These are phyloP conservation scores for Allium cepa DNA, from an alignment of 106 monocot species.

Conservation along the genomic window DNA sequence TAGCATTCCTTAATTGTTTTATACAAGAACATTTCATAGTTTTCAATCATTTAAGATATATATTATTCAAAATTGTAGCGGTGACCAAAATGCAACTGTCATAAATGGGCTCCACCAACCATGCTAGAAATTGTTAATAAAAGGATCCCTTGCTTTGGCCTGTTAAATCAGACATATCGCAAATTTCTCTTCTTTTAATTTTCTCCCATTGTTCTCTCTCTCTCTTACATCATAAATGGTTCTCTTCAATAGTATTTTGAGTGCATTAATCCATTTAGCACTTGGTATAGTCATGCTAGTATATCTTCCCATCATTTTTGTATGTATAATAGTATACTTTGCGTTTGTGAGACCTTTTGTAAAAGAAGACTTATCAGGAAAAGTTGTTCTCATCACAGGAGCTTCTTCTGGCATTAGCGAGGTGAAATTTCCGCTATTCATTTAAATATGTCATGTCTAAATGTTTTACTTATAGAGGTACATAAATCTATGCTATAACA, in stretches of 20 bases:
- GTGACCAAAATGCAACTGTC: background rate
- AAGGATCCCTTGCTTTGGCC: background rate
- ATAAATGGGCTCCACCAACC: background rate
- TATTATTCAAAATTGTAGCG: background rate
- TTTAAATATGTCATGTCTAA: too few species aligned
- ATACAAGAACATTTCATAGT: too few species aligned
- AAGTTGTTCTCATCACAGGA: slow-evolving; percentile 77
- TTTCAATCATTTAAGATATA: background rate
- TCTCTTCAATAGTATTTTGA: slow-evolving; percentile 20
- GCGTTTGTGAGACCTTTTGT: slow-evolving; percentile 38
- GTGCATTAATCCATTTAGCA: slow-evolving; percentile 30
- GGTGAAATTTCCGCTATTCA: slow-evolving; percentile 21
- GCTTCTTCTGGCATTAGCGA: slow-evolving; percentile 90
- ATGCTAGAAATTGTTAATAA: background rate
- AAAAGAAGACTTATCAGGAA: slow-evolving; percentile 35
- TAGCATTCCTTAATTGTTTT: too few species aligned
- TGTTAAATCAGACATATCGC: background rate
- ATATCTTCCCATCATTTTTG: slow-evolving; percentile 34
- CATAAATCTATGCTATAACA: too few species aligned
- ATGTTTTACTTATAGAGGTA: too few species aligned
- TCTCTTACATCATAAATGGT: slow-evolving; percentile 16
- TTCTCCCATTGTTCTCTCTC: background rate
- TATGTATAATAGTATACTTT: slow-evolving; percentile 18
- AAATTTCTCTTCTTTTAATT: background rate
- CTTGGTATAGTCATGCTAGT: slow-evolving; percentile 24